These are phyloP conservation scores for Xylariaceae sp. DNA, from an alignment of 2,329 filamentous ascomycete genomes.

Conservation along the genomic window DNA sequence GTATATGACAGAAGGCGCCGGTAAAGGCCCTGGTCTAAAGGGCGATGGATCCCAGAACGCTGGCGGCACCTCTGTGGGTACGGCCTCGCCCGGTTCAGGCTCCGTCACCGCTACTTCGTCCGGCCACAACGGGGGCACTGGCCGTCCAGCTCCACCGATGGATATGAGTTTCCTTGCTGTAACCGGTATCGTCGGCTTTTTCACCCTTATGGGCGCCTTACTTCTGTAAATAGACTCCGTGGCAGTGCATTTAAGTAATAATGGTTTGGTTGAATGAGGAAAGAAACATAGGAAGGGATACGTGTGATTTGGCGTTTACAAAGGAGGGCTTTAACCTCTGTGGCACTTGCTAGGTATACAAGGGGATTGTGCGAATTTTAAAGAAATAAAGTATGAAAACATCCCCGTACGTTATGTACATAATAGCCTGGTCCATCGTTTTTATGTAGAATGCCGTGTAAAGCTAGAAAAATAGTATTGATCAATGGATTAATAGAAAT, in stretches of 20 bases:
- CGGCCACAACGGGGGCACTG: constrained; percentile 43
- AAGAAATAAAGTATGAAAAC: no score
- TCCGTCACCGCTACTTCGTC: constrained; percentile 44
- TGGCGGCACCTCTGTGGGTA: constrained; percentile 52
- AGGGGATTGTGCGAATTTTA: no score
- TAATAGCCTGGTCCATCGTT: no score
- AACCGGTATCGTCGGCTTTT: constrained; percentile 43
- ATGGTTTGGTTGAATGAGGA: constrained; percentile 12
- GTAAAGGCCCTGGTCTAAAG: constrained; percentile 57
- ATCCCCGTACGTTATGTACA: no score
- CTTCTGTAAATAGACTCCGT: constrained; percentile 41
- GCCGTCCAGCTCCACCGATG: constrained; percentile 41
- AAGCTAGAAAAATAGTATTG: no score
- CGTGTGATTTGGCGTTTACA: no score
- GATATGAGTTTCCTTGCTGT: constrained; percentile 47
- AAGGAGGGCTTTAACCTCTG: no score
- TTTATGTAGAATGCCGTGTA: no score
- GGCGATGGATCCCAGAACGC: constrained; percentile 61
- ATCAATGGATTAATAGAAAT: no score
- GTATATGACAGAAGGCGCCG: constrained; percentile 61
- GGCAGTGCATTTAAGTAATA: background rate
- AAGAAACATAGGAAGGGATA: no score
- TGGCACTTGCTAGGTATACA: no score
- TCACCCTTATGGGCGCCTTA: constrained; percentile 48
- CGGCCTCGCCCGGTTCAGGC: constrained; percentile 48